Base-by-base conservation (phyloP, 495 filamentous ascomycete genomes). In the Penicillium paxilli region DNA sequence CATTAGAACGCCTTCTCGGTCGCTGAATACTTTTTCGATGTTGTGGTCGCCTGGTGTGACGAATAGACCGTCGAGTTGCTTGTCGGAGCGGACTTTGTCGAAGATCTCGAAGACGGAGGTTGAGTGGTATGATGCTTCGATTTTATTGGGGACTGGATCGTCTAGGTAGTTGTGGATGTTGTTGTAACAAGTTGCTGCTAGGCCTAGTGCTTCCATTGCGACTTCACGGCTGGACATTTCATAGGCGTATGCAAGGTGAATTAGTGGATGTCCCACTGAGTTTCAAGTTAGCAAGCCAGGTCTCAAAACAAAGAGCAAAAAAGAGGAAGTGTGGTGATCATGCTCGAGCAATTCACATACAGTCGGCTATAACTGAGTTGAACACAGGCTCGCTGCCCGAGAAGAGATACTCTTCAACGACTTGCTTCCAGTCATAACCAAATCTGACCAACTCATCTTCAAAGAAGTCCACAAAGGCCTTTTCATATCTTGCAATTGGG, bases 391-490 rank as follows among this genome's bases (percentile, higher is more conserved):
- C 74, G 25, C 88, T 76, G 9, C 89, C 92, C 12, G 80, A 69
- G 49, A 91, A 88, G 26, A 97, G 60, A 60, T 88, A 96, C 47
- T 94, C 82, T 3, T 81, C 73, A 2, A 95, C 75, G 5, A 96
- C 82, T 32, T 74, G 69, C 63, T 87, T 90, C 92, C 92, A 97
- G 67, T 94, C 82, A 70, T 96, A 97, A 32, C 81, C 78, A 49
- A 85, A 77, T 24, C 80, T 79, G 5, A 87, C 90, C 38, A 97
- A 70, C 54, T 88, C 80, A 66, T 97, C 92, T 64, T 96, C 92
- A 62, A 94, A 97, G 61, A 91, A 95, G 66, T 97, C 90, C 17
- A 97, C 73, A 63, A 85, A 97, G 4, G 93, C 92, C 24, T 95
- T 79, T 65, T 99, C 89, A 65, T 96, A 96, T 50, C 84, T 87